Percentiles rank a stretch among this genome's conserved stretches.
phyloP scores from a whole-genome alignment of 179 eudicot genomes.

The Nepenthes alata region DNA sequence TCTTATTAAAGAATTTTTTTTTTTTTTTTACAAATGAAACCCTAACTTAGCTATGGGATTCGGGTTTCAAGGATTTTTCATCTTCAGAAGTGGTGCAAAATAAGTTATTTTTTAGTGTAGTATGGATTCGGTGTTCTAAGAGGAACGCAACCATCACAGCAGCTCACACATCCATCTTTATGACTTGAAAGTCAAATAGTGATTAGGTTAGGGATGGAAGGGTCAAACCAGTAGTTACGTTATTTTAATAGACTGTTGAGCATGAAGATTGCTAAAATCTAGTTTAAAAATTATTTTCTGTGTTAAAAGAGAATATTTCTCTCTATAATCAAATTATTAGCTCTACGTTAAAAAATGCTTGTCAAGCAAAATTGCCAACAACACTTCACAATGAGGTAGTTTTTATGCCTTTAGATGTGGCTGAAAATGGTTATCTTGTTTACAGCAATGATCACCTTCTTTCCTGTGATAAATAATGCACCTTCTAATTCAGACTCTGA shows the following conservation, averaged over 20 bases:
- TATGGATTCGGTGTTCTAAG: slow-evolving; percentile 25
- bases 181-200: slow-evolving; percentile 38
- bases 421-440: slow-evolving; percentile 13
- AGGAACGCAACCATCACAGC: slow-evolving; percentile 40
- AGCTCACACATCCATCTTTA: slow-evolving; percentile 36
- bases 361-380: slow-evolving; percentile 34
- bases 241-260: slow-evolving; percentile 34
- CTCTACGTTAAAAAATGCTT: slow-evolving; percentile 42
- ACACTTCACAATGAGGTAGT: slow-evolving; percentile 13
- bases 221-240: slow-evolving; percentile 39
- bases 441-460: slow-evolving; percentile 14
- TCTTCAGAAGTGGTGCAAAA: not conserved
- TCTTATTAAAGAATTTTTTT: too few species aligned
- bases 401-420: slow-evolving; percentile 14
- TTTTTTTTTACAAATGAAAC: too few species aligned
- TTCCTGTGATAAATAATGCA: slow-evolving; percentile 8
- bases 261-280: slow-evolving; percentile 37
- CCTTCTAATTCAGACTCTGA: slow-evolving; percentile 3
- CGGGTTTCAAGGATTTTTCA: not conserved
- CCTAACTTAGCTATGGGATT: too few species aligned
- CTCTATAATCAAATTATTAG: slow-evolving; percentile 50
- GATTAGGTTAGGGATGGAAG: slow-evolving; percentile 39
- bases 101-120: not conserved
- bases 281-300: slow-evolving; percentile 43
- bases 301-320: slow-evolving; percentile 38